A percentile compares a stretch with the other conserved stretches of the same genome.
These are phyloP conservation scores for Porpolomopsis calyptriformis DNA, from an alignment of 768 basidiomycete species.

Conservation along the genomic window DNA sequence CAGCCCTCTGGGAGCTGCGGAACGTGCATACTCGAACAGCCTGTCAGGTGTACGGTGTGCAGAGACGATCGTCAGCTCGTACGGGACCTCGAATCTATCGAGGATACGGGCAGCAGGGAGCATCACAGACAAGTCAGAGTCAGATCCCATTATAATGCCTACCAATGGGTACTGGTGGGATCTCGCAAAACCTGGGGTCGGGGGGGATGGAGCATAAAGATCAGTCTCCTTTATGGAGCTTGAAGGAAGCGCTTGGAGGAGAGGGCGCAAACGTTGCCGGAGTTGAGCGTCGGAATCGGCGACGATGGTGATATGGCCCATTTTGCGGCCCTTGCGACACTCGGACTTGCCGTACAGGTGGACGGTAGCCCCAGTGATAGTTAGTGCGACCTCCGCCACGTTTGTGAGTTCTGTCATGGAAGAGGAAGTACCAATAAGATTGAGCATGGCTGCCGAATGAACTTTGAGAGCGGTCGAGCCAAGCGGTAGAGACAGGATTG, in stretches of 20 bases:
- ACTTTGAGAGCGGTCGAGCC: slow-evolving; percentile 85
- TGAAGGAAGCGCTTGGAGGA: slow-evolving; percentile 57
- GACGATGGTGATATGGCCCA: slow-evolving; percentile 93
- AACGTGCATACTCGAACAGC: slow-evolving; percentile 70
- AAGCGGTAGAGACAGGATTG: slow-evolving; percentile 82
- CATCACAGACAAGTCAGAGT: slow-evolving; percentile 95
- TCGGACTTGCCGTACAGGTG: slow-evolving; percentile 95
- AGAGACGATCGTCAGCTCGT: slow-evolving; percentile 91
- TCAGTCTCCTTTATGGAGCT: slow-evolving; percentile 38
- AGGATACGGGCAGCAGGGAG: slow-evolving; percentile 79
- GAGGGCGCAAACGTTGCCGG: slow-evolving; percentile 53
- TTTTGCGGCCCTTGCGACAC: slow-evolving; percentile 84
- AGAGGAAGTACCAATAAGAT: slow-evolving; percentile 78
- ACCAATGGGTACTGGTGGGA: slow-evolving; percentile 69
- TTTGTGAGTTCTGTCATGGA: slow-evolving; percentile 48
- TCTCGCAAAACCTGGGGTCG: slow-evolving; percentile 48
- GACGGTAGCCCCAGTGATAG: slow-evolving; percentile 62
- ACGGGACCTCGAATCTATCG: slow-evolving; percentile 73
- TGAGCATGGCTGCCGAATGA: slow-evolving; percentile 84
- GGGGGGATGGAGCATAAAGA: slow-evolving; percentile 34
- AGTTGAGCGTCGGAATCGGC: slow-evolving; percentile 73
- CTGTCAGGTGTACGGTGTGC: slow-evolving; percentile 92
- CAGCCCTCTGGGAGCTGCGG: slow-evolving; percentile 56
- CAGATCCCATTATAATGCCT: slow-evolving; percentile 96
- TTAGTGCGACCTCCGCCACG: slow-evolving; percentile 50